Evolutionary conservation across 148 eudicot genomes (phyloP).

Genomic region (Cornus suecica): DNA sequence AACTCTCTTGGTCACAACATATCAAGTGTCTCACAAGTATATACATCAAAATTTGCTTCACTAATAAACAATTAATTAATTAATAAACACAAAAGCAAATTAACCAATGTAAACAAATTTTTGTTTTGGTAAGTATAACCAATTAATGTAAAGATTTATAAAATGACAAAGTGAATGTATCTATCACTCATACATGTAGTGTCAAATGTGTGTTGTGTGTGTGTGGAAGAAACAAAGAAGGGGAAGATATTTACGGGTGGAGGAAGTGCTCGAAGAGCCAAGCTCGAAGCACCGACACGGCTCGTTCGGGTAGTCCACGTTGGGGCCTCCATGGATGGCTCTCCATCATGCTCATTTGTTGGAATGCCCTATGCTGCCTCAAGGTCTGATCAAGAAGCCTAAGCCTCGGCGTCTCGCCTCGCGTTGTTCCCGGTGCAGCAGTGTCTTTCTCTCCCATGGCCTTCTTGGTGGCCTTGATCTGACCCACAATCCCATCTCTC

Average conservation of each 20-base stretch:
- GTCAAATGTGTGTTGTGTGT: not conserved
- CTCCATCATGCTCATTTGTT: constrained; percentile 85
- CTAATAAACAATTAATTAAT: too few relatives aligned
- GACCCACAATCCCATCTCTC: constrained; percentile 69
- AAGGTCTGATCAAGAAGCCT: constrained; percentile 80
- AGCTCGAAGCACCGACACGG: constrained; percentile 90
- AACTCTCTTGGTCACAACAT: not conserved
- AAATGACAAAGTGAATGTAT: too few relatives aligned
- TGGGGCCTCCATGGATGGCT: constrained; percentile 96
- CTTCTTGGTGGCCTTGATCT: constrained; percentile 66
- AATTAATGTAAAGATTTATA: too few relatives aligned
- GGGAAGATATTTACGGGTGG: constrained; percentile 63
- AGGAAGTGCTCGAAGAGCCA: constrained; percentile 99
- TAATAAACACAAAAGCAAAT: too few relatives aligned
- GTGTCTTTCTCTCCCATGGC: constrained; percentile 80
- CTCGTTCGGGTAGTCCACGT: constrained; percentile 85
- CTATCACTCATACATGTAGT: too few relatives aligned
- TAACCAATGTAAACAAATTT: too few relatives aligned
- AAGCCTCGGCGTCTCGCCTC: constrained; percentile 87
- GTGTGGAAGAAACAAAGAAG: not conserved
- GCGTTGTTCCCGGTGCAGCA: constrained; percentile 47
- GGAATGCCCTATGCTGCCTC: constrained; percentile 78
- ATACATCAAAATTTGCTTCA: not conserved
- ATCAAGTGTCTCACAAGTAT: not conserved
- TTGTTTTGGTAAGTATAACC: too few relatives aligned